Evolutionary conservation across 345 rosid species (phyloP), one percentile per base, ranked within the genome.

Genomic region (Pistacia vera): DNA sequence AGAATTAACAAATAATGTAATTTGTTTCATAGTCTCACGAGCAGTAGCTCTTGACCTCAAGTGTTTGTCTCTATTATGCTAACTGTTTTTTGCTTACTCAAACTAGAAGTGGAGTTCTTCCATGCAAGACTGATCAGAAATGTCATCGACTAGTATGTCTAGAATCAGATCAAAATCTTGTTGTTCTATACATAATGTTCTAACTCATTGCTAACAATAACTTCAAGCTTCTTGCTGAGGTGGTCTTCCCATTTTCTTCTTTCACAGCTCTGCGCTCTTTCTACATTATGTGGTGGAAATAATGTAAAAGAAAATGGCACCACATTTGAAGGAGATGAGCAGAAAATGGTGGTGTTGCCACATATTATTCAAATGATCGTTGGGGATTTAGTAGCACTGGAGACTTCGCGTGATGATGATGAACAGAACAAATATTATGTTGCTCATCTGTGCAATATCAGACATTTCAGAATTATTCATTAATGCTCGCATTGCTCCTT

Each of bases 351-450:
- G 86, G 82, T 66, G 51, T 80, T 54, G 86, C 82, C 57, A 63
- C 57, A 14, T 72, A 69, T 68, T 77, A 60, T 72, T 20, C 36
- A 35, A 54, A 60, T 44, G 63, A 12, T 12, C 38, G 71, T 58
- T 85, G 86, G 90, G 90, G 88, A 63, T 77, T 82, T 57, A 85
- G 82, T 56, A 87, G 74, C 82, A 81, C 78, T 20, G 90, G 90
- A 20, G 83, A 87, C 75, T 87, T 78, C 72, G 66, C 66, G 72
- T 63, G 85, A 84, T 54, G 0, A 72, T 11, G 75, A 83, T 68
- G 68, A 54, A 17, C 66, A 0, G 16, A 68, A 80, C 41, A 38
- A 36, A 16, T 74, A 63, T 49, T 74, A 46, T 68, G 70, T 63
- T 68, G 38, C 75, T n/a, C n/a, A 49, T 51, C 56, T 51, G 17